Percentiles rank a stretch among this genome's conserved stretches.
These are phyloP conservation scores for Excoecaria agallocha DNA, from an alignment of 345 rosid species.

Conservation along the genomic window DNA sequence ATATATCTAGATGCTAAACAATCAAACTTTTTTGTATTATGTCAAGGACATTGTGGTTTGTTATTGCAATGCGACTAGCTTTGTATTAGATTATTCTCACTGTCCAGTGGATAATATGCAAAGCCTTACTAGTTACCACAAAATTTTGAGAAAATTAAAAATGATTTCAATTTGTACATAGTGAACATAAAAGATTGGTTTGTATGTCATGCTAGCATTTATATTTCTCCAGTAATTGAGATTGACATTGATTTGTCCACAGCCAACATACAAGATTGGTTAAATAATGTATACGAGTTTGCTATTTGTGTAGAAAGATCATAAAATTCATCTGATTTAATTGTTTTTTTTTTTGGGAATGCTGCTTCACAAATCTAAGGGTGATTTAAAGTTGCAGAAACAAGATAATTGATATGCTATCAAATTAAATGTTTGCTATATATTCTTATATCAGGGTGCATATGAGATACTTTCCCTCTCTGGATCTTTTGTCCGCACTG, in stretches of 20 bases:
- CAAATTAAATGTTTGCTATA: not conserved
- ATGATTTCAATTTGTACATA: not conserved
- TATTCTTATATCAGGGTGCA: conserved; percentile 55
- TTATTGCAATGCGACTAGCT: not conserved
- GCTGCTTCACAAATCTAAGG: not conserved
- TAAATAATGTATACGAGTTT: not conserved
- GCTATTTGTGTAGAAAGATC: not conserved
- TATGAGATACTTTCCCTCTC: conserved; percentile 77
- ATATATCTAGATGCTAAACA: not conserved
- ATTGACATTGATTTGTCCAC: not conserved
- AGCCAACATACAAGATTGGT: no score
- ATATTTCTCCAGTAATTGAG: not conserved
- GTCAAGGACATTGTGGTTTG: not conserved
- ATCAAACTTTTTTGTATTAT: not conserved
- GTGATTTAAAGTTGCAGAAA: not conserved
- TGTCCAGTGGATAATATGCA: not conserved
- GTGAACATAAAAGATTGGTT: conserved; percentile 10
- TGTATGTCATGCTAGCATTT: not conserved
- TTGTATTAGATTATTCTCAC: not conserved
- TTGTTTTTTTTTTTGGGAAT: not conserved
- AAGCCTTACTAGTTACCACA: not conserved
- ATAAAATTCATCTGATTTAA: not conserved
- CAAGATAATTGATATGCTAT: not conserved
- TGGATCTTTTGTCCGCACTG: conserved; percentile 80
- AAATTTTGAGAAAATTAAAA: not conserved